Evolutionary conservation across 2,329 filamentous ascomycete genomes (phyloP).

Genomic region (Fusarium sp.): DNA sequence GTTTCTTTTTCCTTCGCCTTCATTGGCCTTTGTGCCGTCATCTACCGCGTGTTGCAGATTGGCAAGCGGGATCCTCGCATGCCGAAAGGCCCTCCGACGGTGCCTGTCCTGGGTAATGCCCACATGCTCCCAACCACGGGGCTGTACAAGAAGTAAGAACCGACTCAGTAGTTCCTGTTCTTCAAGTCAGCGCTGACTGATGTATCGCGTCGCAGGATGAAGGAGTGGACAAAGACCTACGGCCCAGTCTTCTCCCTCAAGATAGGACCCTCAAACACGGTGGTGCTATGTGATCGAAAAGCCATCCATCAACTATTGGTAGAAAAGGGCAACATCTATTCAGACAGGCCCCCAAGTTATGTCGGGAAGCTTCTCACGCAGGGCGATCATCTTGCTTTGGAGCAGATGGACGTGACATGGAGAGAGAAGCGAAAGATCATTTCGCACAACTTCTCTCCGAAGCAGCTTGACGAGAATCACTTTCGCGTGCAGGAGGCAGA

Average conservation of each 20-base stretch:
- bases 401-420: background rate
- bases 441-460: background rate
- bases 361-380: background rate
- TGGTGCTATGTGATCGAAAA: background rate
- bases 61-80: background rate
- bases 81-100: background rate
- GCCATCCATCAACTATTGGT: background rate
- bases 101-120: background rate
- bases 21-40: background rate
- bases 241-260: background rate
- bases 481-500: background rate
- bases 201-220: background rate
- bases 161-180: background rate
- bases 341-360: background rate
- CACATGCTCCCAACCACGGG: background rate
- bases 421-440: background rate
- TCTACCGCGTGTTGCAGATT: background rate
- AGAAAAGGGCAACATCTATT: background rate
- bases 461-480: background rate
- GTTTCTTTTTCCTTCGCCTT: background rate
- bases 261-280: background rate
- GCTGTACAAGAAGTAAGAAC: background rate
- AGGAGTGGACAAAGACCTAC: background rate
- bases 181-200: background rate
- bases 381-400: background rate